Base-by-base conservation (phyloP, 2,329 filamentous ascomycete genomes). In the Fusarium fracticaudum region DNA sequence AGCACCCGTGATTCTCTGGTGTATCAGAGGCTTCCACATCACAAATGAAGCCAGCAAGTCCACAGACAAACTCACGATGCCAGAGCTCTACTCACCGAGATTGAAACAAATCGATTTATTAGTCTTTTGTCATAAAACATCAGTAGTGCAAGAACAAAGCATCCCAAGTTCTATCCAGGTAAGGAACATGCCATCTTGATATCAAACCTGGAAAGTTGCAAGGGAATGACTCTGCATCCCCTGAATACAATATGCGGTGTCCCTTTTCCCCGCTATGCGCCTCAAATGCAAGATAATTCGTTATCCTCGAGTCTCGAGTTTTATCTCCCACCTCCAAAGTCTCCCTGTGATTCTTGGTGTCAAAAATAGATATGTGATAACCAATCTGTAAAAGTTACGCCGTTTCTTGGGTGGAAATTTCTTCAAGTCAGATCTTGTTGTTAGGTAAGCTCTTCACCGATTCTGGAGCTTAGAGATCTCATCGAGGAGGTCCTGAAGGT, bases 401-500 rank as follows among this genome's bases (percentile, higher is more conserved):
- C 58, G 24, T 60, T 60, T 57, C 57, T 67, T 44, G 24, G 35
- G 33, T 31, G 18, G 48, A 29, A 59, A 38, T 47, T 22, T 54
- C 48, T 18, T 51, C 51, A 54, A 57, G 45, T 51, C 37, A 18
- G 35, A 26, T 70, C 24, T 65, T 33, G 31, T 24, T 33, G 4
- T 11, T 11, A 22, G 45, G 43, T 33, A 18, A 55, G 35, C 41
- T 47, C 51, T 71, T 80, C 76, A 84, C 71, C 80, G 77, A 69
- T 81, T 84, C 77, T 88, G 87, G 54, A 97, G 86, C 87, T 97
- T 97, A 77, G 91, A 93, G 84, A 98, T 92, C 85, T 99, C 95
- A 80, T 98, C 92, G 66, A 99, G 88, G 66, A 98, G 86, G 72
- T 95, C 92, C 83, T 97, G 92, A 73, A 99, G 85, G 76, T 97